phyloP scores from a whole-genome alignment of 1,284 basidiomycete species.

The Cutaneotrichosporon cavernicola region DNA sequence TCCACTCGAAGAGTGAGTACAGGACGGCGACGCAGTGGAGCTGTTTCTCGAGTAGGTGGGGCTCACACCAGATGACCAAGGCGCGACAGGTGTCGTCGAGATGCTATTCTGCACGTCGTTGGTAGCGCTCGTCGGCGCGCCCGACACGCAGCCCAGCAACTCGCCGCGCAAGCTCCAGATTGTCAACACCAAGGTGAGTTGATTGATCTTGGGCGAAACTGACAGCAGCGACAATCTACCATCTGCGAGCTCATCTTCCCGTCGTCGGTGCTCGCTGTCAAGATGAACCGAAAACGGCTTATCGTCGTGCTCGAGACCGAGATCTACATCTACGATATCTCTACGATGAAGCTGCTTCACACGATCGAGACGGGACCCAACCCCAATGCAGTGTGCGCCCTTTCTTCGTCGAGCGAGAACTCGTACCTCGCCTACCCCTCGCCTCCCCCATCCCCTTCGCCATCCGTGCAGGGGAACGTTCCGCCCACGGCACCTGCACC shows the following conservation, averaged over 20 bases:
- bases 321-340: slow-evolving; percentile 99
- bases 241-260: slow-evolving; percentile 99
- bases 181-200: slow-evolving; percentile 87
- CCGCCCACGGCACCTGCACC: slow-evolving; percentile 53
- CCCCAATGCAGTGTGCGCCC: slow-evolving; percentile 90
- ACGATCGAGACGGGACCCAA: slow-evolving; percentile 97
- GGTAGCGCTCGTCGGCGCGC: slow-evolving; percentile 91
- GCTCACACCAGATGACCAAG: slow-evolving; percentile 65
- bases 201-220: not conserved
- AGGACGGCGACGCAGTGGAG: not conserved
- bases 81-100: slow-evolving; percentile 91
- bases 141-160: slow-evolving; percentile 74
- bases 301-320: slow-evolving; percentile 93
- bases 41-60: not conserved
- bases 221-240: slow-evolving; percentile 82
- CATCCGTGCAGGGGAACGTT: slow-evolving; percentile 46
- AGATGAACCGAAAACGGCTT: slow-evolving; percentile 92
- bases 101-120: slow-evolving; percentile 99
- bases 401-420: slow-evolving; percentile 92
- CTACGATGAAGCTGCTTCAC: slow-evolving; percentile 95
- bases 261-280: slow-evolving; percentile 90
- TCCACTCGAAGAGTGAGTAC: slow-evolving; percentile 71
- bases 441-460: slow-evolving; percentile 73
- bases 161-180: slow-evolving; percentile 93
- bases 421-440: slow-evolving; percentile 96